These are phyloP conservation scores for Elsinoe fawcettii DNA, from an alignment of 2,329 filamentous ascomycete genomes.

Conservation along the genomic window DNA sequence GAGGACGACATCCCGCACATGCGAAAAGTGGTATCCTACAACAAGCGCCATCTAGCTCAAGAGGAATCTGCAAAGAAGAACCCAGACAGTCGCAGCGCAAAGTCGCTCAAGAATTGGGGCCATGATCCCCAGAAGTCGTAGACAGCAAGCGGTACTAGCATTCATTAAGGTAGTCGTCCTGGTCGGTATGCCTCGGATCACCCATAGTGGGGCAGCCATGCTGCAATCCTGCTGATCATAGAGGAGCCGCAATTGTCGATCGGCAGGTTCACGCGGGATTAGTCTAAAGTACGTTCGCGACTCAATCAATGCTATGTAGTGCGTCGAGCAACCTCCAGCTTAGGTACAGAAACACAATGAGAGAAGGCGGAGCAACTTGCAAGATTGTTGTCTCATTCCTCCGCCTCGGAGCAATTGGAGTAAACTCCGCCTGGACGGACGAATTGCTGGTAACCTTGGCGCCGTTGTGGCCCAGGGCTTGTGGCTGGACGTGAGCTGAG, in stretches of 20 bases:
- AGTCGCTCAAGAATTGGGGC: conserved; percentile 55
- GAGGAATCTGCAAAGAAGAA: conserved; percentile 52
- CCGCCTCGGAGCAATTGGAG: not conserved
- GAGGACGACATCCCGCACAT: conserved; percentile 46
- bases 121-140: conserved; percentile 31
- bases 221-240: not conserved
- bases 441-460: not conserved
- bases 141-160: not conserved
- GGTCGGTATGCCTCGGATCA: not conserved
- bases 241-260: not conserved
- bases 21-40: conserved; percentile 52
- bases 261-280: not conserved
- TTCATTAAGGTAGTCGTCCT: no score
- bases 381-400: no score
- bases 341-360: no score
- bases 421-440: not conserved
- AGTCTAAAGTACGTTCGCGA: no score
- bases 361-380: no score
- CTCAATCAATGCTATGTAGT: no score
- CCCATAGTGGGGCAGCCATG: not conserved
- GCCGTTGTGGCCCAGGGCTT: not conserved
- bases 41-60: conserved; percentile 59
- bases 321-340: no score
- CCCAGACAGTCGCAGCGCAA: conserved; percentile 49
- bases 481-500: not conserved